These are phyloP conservation scores for Phialophora expanda DNA, from an alignment of 2,329 filamentous ascomycete species.

Conservation along the genomic window DNA sequence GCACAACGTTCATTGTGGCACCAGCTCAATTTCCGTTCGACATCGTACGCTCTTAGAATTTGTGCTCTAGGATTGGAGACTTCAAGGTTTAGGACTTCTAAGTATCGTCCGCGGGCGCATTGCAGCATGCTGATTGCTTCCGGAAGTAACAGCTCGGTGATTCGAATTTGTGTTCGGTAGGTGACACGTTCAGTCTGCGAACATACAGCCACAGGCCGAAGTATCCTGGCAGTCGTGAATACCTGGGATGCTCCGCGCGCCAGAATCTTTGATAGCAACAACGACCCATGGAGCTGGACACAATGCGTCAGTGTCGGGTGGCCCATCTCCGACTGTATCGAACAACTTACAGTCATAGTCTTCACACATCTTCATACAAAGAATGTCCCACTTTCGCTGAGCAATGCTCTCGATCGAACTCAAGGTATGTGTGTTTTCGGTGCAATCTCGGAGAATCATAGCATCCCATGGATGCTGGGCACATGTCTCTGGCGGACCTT, in stretches of 20 bases:
- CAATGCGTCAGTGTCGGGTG: not conserved
- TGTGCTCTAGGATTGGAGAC: not conserved
- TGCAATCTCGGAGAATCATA: slow-evolving; percentile 19
- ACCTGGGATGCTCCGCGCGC: not conserved
- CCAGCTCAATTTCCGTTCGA: not conserved
- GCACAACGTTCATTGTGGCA: not conserved
- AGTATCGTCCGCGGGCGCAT: not conserved
- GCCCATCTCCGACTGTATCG: not conserved
- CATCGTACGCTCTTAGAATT: not conserved
- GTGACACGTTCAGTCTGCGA: not conserved
- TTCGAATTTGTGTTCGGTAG: not conserved
- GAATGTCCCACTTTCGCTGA: slow-evolving; percentile 16
- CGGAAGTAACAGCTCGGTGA: not conserved
- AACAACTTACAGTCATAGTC: slow-evolving; percentile 14
- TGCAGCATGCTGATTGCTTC: not conserved
- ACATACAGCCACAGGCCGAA: slow-evolving; percentile 9
- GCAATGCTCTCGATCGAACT: not conserved
- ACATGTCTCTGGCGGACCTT: slow-evolving; percentile 8
- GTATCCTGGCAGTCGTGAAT: slow-evolving; percentile 12
- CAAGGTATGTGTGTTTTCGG: not conserved
- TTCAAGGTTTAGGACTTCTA: not conserved
- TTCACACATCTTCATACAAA: slow-evolving; percentile 21
- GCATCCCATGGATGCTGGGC: slow-evolving; percentile 9
- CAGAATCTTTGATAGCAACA: slow-evolving; percentile 17
- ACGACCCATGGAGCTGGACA: slow-evolving; percentile 20